Conservation (phyloP, 495 filamentous ascomycete species). For the Glonium stellatum region DNA sequence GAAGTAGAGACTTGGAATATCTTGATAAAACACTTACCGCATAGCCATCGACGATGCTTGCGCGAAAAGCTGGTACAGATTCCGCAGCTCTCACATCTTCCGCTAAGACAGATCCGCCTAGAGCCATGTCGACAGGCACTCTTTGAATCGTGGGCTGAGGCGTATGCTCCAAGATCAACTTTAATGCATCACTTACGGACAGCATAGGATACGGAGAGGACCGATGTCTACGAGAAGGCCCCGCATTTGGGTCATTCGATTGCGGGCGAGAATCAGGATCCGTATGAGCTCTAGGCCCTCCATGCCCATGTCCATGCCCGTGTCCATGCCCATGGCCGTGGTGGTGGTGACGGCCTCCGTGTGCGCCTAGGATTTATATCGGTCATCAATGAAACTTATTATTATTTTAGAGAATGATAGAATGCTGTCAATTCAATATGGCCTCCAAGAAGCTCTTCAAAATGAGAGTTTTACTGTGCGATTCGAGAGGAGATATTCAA, state of each 20-base stretch:
- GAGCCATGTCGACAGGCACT: constrained; percentile 49
- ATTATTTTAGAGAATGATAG: too few species aligned
- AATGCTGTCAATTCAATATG: too few species aligned
- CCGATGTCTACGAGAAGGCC: constrained; percentile 69
- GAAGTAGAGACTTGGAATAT: neutral
- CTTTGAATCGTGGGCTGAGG: constrained; percentile 51
- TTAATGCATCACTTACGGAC: constrained; percentile 70
- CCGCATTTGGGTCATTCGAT: constrained; percentile 77
- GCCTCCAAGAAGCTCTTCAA: too few species aligned
- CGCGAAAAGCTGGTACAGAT: constrained; percentile 83
- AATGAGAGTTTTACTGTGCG: too few species aligned
- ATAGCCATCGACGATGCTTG: constrained; percentile 97
- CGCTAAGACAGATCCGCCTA: constrained; percentile 74
- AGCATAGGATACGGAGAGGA: constrained; percentile 90
- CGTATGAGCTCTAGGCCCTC: constrained; percentile 65
- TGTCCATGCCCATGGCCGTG: constrained; percentile 53
- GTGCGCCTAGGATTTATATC: neutral
- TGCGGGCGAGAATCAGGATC: constrained; percentile 46
- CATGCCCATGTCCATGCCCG: constrained; percentile 52
- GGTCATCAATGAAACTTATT: too few species aligned
- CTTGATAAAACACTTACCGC: constrained; percentile 49
- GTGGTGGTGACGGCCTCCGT: constrained; percentile 20
- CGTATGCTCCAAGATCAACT: constrained; percentile 62
- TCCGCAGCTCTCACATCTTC: constrained; percentile 74
- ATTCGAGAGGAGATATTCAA: neutral